Evolutionary conservation across 108 stramenopile species (phyloP), one percentile per base, ranked within the genome.

Genomic region (Nitzschia sp.): DNA sequence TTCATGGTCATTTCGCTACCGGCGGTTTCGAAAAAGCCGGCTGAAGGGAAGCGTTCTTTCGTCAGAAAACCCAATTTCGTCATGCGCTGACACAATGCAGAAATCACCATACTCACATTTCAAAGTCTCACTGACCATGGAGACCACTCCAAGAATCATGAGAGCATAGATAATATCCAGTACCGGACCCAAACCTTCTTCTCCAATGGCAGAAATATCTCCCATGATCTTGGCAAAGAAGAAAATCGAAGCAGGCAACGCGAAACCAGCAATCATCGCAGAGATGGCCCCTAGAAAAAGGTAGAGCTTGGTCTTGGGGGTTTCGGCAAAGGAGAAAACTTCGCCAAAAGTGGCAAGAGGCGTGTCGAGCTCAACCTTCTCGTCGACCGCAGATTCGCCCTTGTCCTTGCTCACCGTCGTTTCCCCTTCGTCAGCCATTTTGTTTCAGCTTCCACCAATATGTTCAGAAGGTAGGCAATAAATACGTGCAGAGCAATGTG

Each of bases 71-170:
- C n/a, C n/a, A n/a, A n/a, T n/a, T n/a, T n/a, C n/a, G n/a, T n/a
- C n/a, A n/a, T n/a, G n/a, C n/a, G n/a, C n/a, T n/a, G n/a, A n/a
- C n/a, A n/a, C n/a, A n/a, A n/a, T n/a, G n/a, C n/a, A n/a, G n/a
- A n/a, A n/a, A n/a, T n/a, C n/a, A n/a, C n/a, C n/a, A n/a, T 3
- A 47, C 66, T 45, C 72, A 51, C 53, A 35, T 49, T 85, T 74
- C 34, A 61, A 6, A 8, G 80, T 66, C 71, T 82, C 74, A 54
- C 42, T 71, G 27, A 74, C 35, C 15, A 81, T 68, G 24, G 55
- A 38, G 8, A 82, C 33, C 24, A 68, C 74, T 8, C 85, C 85
- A 1, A 86, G 42, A 30, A 78, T 53, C 78, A 86, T 73, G 24
- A 86, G 80, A 2, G 63, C 31, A 46, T 71, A 78, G 5, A 74